Base-by-base conservation (phyloP, 2,329 filamentous ascomycete genomes). In the Nigrospora osmanthi region DNA sequence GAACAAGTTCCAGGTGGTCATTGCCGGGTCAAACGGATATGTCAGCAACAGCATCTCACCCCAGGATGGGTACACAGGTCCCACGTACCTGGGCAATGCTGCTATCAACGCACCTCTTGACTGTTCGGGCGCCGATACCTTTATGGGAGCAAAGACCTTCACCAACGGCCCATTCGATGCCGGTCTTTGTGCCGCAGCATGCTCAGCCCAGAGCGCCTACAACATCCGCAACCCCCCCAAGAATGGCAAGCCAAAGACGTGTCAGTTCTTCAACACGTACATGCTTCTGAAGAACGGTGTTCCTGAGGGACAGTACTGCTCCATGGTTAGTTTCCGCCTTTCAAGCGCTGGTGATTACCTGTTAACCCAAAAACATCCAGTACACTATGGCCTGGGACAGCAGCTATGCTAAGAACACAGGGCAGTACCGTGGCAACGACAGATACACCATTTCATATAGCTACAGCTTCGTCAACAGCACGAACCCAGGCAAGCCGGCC, bases 251-350 rank as follows among this genome's bases (percentile, higher is more conserved):
- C 54, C 54, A 33, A 52, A 54, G 52, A 53, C 57, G 34, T 60
- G 57, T 41, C 45, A 47, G 38, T 47, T 47, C 43, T 47, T 44
- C 14, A 59, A 57, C 28, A 63, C 63, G 1, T 44, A 49, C 6
- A 49, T 52, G 40, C 54, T 64, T n/a, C 50, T 51, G 14, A 49
- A 48, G 44, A 62, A 58, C 31, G 58, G 62, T 34, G 58, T 57
- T 6, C 60, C 63, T 6, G 50, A 54, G 36, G 50, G 48, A 12
- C 49, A 54, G 12, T 51, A 59, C 47, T 49, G 47, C 19, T 35
- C 42, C 5, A 15, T 49, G 43, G 46, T 48, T 4, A 45, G 46
- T 41, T 15, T 17, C 10, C 19, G 7, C 31, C 6, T 14, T 13
- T 13, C n/a, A 23, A 23, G 19, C 19, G 7, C 19, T 7, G 4